Evolutionary conservation across 2,329 filamentous ascomycete genomes (phyloP).

Genomic region (Phoma sp.): DNA sequence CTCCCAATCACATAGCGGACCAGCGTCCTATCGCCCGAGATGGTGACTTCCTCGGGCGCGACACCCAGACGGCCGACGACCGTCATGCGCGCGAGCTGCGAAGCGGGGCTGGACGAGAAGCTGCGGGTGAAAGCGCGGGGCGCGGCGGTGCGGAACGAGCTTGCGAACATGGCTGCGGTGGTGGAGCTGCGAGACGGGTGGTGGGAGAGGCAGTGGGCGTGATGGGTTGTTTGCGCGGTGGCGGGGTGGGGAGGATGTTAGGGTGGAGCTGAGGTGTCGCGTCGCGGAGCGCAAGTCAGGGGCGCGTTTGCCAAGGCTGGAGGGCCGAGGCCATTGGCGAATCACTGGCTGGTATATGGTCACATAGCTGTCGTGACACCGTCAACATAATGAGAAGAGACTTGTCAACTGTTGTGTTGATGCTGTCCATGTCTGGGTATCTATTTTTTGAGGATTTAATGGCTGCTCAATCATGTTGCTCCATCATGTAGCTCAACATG

Average conservation of each 20-base stretch:
- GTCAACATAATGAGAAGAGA: background rate
- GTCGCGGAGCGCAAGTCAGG: slow-evolving; percentile 8
- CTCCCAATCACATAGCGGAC: slow-evolving; percentile 79
- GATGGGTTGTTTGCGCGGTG: background rate
- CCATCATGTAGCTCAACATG: no score
- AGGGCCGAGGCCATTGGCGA: slow-evolving; percentile 3
- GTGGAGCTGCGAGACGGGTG: background rate
- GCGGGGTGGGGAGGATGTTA: slow-evolving; percentile 21
- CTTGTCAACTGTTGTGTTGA: no score
- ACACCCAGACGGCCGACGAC: slow-evolving; percentile 85
- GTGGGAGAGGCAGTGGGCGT: slow-evolving; percentile 6
- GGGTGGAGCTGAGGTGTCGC: slow-evolving; percentile 6
- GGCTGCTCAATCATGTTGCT: no score
- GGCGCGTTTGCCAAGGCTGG: slow-evolving; percentile 2
- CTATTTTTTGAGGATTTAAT: no score
- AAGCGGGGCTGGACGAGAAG: slow-evolving; percentile 68
- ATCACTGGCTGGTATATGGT: background rate
- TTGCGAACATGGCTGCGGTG: slow-evolving; percentile 35
- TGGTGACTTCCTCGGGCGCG: slow-evolving; percentile 77
- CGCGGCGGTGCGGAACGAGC: slow-evolving; percentile 59
- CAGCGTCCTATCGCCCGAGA: slow-evolving; percentile 77
- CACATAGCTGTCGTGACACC: background rate
- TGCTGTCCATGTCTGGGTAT: background rate
- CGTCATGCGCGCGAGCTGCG: slow-evolving; percentile 79
- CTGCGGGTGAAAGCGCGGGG: slow-evolving; percentile 68